Evolutionary conservation across 345 rosid genomes (phyloP).

Genomic region (Eucalyptus erythrocorys): DNA sequence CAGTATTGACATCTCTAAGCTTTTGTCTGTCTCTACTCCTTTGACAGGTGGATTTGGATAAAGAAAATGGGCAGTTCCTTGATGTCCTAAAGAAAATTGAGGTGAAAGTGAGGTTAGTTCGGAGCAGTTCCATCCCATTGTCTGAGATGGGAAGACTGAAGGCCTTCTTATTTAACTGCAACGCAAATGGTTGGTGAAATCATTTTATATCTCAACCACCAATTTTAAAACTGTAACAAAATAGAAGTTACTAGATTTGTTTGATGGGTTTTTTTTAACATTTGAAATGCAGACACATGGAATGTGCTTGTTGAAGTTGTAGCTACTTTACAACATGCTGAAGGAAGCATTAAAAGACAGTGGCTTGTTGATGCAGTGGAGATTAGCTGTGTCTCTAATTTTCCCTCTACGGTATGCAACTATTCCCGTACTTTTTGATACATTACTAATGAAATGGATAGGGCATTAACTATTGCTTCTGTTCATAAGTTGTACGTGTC

Average conservation of each 20-base stretch:
- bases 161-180: conserved; percentile 44
- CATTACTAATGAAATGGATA: background rate
- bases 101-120: conserved; percentile 65
- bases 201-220: background rate
- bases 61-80: conserved; percentile 8
- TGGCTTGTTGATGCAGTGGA: conserved; percentile 81
- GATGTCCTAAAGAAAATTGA: conserved; percentile 48
- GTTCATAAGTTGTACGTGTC: background rate
- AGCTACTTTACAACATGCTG: conserved; percentile 56
- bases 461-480: background rate
- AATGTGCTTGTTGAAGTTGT: conserved; percentile 53
- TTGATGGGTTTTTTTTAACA: background rate
- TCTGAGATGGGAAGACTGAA: conserved; percentile 59
- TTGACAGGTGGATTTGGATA: conserved; percentile 28
- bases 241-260: background rate
- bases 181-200: conserved; percentile 43
- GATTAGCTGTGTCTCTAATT: conserved; percentile 68
- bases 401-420: conserved; percentile 72
- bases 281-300: conserved; percentile 53
- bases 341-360: conserved; percentile 63
- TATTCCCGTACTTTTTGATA: background rate
- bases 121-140: conserved; percentile 38
- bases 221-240: background rate
- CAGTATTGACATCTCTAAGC: background rate
- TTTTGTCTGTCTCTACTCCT: conserved; percentile 18